phyloP scores from a whole-genome alignment of 1,284 basidiomycete genomes.

The Cystobasidiaceae sp. region DNA sequence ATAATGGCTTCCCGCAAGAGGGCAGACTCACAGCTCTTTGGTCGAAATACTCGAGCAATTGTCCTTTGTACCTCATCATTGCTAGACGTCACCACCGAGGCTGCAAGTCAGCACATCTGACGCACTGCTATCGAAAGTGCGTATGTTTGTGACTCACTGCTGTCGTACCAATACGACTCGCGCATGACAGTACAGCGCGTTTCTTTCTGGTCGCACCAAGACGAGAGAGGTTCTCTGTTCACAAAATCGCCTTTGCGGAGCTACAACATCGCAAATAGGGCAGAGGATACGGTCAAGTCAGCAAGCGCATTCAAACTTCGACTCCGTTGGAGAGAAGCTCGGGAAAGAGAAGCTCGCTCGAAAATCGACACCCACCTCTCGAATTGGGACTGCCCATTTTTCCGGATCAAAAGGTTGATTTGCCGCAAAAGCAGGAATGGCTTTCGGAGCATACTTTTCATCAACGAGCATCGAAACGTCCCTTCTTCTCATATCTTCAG shows the following conservation, averaged over 20 bases:
- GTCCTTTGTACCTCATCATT: neutral
- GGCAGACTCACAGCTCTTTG: neutral
- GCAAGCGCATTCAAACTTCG: too few relatives aligned
- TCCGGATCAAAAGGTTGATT: slow-evolving; percentile 16
- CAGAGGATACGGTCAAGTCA: too few relatives aligned
- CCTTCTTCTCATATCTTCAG: slow-evolving; percentile 13
- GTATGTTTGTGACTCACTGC: neutral
- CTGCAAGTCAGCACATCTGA: too few relatives aligned
- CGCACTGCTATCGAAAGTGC: too few relatives aligned
- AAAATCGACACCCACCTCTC: too few relatives aligned
- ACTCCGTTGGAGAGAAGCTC: too few relatives aligned
- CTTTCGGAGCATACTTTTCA: neutral
- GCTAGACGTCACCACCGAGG: too few relatives aligned
- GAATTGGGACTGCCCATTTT: slow-evolving; percentile 7
- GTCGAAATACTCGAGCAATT: slow-evolving; percentile 19
- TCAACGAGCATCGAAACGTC: slow-evolving; percentile 2
- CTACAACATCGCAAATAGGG: too few relatives aligned
- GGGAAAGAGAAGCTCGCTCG: too few relatives aligned
- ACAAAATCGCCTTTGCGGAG: slow-evolving; percentile 5
- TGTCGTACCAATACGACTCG: slow-evolving; percentile 9
- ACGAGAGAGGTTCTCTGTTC: neutral
- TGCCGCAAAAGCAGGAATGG: neutral
- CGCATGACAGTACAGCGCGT: slow-evolving; percentile 17
- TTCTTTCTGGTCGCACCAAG: neutral
- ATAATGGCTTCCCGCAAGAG: too few relatives aligned